Evolutionary conservation across 176 grass and related monocot species (phyloP).

Genomic region (Aegilops umbellulata): DNA sequence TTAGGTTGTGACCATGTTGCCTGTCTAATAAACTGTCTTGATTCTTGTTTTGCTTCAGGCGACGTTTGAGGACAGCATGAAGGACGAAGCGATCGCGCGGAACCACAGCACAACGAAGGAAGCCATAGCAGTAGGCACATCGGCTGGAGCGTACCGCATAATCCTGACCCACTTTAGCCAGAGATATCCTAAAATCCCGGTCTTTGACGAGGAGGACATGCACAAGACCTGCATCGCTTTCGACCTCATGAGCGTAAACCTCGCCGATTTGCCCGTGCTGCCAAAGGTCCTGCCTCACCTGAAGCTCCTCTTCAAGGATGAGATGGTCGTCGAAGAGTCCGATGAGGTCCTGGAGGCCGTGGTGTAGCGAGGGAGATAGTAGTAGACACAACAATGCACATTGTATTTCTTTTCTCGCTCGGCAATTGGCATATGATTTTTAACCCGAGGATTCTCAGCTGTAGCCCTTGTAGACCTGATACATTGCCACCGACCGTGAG

Average conservation of each 20-base stretch:
- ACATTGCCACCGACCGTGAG: neutral
- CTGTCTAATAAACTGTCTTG: constrained; percentile 8
- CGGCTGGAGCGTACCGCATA: constrained; percentile 73
- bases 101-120: constrained; percentile 98
- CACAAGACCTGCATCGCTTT: constrained; percentile 83
- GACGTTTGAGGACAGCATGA: constrained; percentile 93
- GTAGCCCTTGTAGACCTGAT: constrained; percentile 9
- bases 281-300: constrained; percentile 78
- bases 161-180: constrained; percentile 96
- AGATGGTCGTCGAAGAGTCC: constrained; percentile 52
- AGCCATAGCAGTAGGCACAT: constrained; percentile 71
- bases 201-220: constrained; percentile 75
- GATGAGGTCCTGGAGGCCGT: constrained; percentile 66
- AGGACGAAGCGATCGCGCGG: constrained; percentile 74
- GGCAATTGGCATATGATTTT: constrained; percentile 10
- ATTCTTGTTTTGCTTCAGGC: constrained; percentile 53
- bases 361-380: constrained; percentile 44
- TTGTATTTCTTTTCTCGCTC: neutral
- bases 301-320: constrained; percentile 76
- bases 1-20: neutral
- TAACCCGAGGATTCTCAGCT: constrained; percentile 6
- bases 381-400: constrained; percentile 1
- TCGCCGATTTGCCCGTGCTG: constrained; percentile 61
- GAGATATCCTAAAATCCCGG: constrained; percentile 92
- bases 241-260: constrained; percentile 83